These are phyloP conservation scores for Euphorbia pulcherrima DNA, from an alignment of 345 rosid genomes.

Conservation along the genomic window DNA sequence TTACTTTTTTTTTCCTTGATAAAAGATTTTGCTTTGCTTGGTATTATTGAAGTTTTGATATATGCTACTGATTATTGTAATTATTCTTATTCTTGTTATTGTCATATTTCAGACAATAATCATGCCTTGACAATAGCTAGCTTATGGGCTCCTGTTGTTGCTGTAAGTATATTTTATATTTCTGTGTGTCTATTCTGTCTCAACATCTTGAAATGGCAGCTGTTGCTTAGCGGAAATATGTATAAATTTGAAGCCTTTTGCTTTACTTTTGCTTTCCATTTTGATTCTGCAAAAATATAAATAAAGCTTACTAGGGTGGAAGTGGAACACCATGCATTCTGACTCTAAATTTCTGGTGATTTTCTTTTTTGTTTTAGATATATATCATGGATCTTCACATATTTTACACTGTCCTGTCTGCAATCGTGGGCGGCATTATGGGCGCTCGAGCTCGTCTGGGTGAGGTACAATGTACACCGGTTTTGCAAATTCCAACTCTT, in stretches of 20 bases:
- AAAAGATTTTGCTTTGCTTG: neutral
- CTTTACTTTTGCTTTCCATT: conserved; percentile 4
- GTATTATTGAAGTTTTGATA: neutral
- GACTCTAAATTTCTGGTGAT: neutral
- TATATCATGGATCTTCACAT: conserved; percentile 95
- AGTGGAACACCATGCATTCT: neutral
- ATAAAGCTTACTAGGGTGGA: neutral
- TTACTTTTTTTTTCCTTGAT: neutral
- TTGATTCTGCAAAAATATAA: neutral
- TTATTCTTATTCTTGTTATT: conserved; percentile 1
- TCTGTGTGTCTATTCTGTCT: conserved; percentile 4
- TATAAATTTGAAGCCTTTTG: neutral
- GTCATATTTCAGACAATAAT: conserved; percentile 56
- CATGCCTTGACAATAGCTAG: conserved; percentile 73
- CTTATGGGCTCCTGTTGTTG: conserved; percentile 96
- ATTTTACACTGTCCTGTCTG: conserved; percentile 90
- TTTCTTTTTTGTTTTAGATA: conserved; percentile 42
- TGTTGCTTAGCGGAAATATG: conserved; percentile 5
- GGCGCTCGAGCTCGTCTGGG: conserved; percentile 97
- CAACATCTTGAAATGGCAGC: conserved; percentile 2
- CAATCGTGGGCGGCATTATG: conserved; percentile 95
- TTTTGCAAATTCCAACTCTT: neutral
- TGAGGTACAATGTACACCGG: conserved; percentile 49
- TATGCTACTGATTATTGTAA: conserved; percentile 26
- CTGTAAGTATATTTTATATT: conserved; percentile 52